These are phyloP conservation scores for Lathyrus tuberosus DNA, from an alignment of 306 rosid genomes.

Conservation along the genomic window DNA sequence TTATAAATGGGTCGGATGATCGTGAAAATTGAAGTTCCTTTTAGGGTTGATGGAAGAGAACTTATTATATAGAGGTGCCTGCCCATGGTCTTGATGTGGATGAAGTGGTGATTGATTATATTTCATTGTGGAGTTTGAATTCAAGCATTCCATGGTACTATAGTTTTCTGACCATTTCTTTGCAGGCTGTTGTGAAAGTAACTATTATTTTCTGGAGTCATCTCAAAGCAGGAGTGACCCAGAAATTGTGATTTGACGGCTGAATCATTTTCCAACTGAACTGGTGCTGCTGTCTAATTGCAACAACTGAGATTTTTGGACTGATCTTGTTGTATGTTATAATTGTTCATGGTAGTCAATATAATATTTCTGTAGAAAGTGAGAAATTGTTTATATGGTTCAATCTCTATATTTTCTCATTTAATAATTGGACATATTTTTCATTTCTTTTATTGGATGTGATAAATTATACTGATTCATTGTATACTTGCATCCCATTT, in stretches of 20 bases:
- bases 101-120: slow-evolving; percentile 32
- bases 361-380: slow-evolving; percentile 7
- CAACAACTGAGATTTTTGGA: slow-evolving; percentile 26
- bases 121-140: slow-evolving; percentile 29
- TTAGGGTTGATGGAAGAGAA: slow-evolving; percentile 23
- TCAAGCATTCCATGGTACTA: slow-evolving; percentile 31
- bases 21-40: slow-evolving; percentile 47
- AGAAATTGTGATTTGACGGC: slow-evolving; percentile 24
- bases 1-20: slow-evolving; percentile 59
- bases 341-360: slow-evolving; percentile 22
- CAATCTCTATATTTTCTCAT: slow-evolving; percentile 1
- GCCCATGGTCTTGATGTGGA: slow-evolving; percentile 29
- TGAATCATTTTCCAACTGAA: slow-evolving; percentile 24
- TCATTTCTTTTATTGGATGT: slow-evolving; percentile 29
- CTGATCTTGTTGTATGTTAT: slow-evolving; percentile 28
- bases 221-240: slow-evolving; percentile 12
- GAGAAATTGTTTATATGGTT: slow-evolving; percentile 33
- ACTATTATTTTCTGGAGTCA: slow-evolving; percentile 28
- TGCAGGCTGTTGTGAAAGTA: slow-evolving; percentile 16
- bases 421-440: neutral
- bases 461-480: slow-evolving; percentile 16
- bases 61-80: slow-evolving; percentile 7
- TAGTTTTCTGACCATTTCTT: slow-evolving; percentile 27
- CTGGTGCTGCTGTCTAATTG: slow-evolving; percentile 22
- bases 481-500: neutral